Conservation (phyloP, 2,329 filamentous ascomycete genomes). For the Fusarium drepaniforme region DNA sequence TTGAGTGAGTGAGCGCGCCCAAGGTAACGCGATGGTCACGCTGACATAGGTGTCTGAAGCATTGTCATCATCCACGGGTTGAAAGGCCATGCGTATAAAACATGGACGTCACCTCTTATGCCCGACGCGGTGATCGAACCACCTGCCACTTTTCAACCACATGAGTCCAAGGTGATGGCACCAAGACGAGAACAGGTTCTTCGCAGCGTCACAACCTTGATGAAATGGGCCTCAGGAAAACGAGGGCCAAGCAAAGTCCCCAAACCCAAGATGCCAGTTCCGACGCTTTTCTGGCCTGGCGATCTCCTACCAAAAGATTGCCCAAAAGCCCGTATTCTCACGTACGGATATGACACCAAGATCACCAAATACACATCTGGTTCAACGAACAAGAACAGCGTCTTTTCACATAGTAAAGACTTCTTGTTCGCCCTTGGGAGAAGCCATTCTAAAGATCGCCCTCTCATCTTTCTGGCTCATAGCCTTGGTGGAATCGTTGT, state of each 20-base stretch:
- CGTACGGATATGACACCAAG: not conserved
- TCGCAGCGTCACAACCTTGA: not conserved
- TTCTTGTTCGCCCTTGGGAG: not conserved
- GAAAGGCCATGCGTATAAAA: not conserved
- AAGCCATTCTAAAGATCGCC: not conserved
- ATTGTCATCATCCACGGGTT: not conserved
- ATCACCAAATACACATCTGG: not conserved
- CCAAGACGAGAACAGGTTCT: not conserved
- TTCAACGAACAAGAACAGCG: not conserved
- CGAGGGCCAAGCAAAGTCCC: not conserved
- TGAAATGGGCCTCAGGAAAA: not conserved
- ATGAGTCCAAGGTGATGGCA: not conserved
- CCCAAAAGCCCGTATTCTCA: not conserved
- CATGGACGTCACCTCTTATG: not conserved
- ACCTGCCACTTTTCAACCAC: not conserved
- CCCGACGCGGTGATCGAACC: not conserved
- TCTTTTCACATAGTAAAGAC: not conserved
- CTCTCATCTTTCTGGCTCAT: not conserved
- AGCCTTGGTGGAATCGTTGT: slow-evolving; percentile 22
- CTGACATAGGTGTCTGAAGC: not conserved
- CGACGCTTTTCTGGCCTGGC: not conserved
- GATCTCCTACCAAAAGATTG: not conserved
- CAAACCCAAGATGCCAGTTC: not conserved
- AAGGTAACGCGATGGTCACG: not conserved
- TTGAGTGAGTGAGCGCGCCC: not conserved